phyloP scores from a whole-genome alignment of 768 basidiomycete species.

The Lactifluus piperatus region DNA sequence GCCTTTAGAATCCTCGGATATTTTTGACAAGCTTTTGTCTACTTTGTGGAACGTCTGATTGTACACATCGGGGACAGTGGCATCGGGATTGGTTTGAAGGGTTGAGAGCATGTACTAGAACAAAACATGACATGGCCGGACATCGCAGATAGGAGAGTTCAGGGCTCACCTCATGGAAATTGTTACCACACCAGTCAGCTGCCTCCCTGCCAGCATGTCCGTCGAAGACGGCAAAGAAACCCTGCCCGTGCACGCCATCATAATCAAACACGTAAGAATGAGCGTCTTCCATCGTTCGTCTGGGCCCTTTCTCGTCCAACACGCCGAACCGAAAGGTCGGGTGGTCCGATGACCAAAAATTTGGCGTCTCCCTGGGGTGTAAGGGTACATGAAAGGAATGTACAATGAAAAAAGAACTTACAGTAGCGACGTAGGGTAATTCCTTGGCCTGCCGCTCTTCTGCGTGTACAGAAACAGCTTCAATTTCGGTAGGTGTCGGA shows the following conservation, averaged over 20 bases:
- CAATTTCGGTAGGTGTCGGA: background rate
- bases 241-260: conserved; percentile 84
- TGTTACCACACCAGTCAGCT: conserved; percentile 95
- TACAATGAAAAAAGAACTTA: background rate
- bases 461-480: conserved; percentile 3
- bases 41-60: conserved; percentile 94
- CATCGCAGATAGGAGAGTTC: background rate
- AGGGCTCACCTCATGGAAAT: conserved; percentile 79
- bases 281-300: conserved; percentile 95
- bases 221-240: conserved; percentile 97
- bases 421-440: conserved; percentile 18
- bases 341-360: conserved; percentile 64
- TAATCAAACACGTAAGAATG: conserved; percentile 96
- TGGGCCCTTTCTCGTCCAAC: conserved; percentile 79
- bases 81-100: conserved; percentile 49
- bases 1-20: conserved; percentile 81
- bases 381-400: background rate
- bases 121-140: conserved; percentile 3
- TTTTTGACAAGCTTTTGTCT: conserved; percentile 70
- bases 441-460: background rate
- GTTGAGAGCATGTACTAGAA: conserved; percentile 55
- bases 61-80: conserved; percentile 75
- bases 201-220: conserved; percentile 98
- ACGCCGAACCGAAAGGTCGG: conserved; percentile 43
- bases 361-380: conserved; percentile 44